Conservation (phyloP, 345 rosid species). For the Eucalyptus curtisii region DNA sequence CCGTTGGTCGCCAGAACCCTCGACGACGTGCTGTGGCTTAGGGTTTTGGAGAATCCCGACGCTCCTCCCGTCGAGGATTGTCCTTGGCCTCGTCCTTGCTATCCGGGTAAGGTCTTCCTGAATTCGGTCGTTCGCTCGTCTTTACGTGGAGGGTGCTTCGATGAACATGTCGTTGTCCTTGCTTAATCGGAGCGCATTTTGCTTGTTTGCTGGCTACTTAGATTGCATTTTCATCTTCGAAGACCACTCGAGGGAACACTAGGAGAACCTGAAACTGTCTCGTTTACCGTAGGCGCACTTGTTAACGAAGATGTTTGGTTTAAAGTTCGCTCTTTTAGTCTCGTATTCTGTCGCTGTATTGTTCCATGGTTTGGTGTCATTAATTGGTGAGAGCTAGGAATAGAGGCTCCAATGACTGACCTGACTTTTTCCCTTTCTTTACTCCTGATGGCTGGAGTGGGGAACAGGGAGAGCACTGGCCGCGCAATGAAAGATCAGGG, state of each 20-base stretch:
- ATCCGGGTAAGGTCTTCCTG: slow-evolving; percentile 39
- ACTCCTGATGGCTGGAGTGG: neutral
- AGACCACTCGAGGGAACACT: neutral
- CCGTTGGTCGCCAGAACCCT: slow-evolving; percentile 46
- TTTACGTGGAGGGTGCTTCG: neutral
- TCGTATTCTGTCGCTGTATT: neutral
- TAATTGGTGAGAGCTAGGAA: neutral
- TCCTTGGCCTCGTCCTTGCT: slow-evolving; percentile 62
- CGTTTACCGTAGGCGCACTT: neutral
- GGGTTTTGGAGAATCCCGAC: slow-evolving; percentile 51
- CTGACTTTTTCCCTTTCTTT: neutral
- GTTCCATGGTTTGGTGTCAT: neutral
- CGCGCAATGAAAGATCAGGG: neutral
- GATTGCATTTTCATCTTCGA: neutral
- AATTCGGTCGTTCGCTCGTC: neutral
- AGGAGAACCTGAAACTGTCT: neutral
- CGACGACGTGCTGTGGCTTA: slow-evolving; percentile 69
- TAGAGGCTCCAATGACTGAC: neutral
- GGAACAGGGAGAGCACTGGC: neutral
- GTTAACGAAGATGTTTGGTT: neutral
- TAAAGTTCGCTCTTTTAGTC: neutral
- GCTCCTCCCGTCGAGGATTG: slow-evolving; percentile 19
- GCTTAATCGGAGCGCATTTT: neutral
- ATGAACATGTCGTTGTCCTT: neutral
- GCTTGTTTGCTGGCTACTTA: neutral